These are phyloP conservation scores for Leccinellum albellum DNA, from an alignment of 768 basidiomycete species.

Conservation along the genomic window DNA sequence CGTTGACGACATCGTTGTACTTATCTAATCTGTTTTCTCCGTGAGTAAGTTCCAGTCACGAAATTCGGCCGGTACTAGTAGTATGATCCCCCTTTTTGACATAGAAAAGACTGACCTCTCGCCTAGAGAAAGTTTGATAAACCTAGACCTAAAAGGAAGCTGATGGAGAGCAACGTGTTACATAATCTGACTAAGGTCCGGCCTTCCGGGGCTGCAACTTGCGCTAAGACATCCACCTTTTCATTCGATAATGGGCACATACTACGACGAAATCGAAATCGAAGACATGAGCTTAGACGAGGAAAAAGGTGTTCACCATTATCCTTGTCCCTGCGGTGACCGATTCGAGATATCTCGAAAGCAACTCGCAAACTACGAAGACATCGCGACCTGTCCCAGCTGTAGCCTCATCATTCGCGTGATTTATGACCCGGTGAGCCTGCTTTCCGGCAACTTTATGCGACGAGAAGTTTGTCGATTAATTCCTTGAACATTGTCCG, in stretches of 20 bases:
- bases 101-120: too few relatives aligned
- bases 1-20: too few relatives aligned
- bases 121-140: too few relatives aligned
- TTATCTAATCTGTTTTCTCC: too few relatives aligned
- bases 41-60: too few relatives aligned
- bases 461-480: background rate
- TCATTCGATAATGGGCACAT: constrained; percentile 59
- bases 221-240: background rate
- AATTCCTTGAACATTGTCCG: background rate
- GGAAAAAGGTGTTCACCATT: constrained; percentile 82
- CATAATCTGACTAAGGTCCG: too few relatives aligned
- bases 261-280: constrained; percentile 97
- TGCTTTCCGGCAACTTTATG: background rate
- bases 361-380: constrained; percentile 86
- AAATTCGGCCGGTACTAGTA: too few relatives aligned
- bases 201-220: too few relatives aligned
- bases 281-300: constrained; percentile 94
- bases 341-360: constrained; percentile 89
- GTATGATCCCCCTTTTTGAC: too few relatives aligned
- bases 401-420: constrained; percentile 92
- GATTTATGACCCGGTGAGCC: constrained; percentile 88
- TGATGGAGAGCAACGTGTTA: too few relatives aligned
- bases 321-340: constrained; percentile 97
- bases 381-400: constrained; percentile 93
- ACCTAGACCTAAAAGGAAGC: too few relatives aligned